Percentiles rank a stretch among this genome's conserved stretches.
These are phyloP conservation scores for Pichia sp. DNA, from an alignment of 1,139 yeast genomes.

Conservation along the genomic window DNA sequence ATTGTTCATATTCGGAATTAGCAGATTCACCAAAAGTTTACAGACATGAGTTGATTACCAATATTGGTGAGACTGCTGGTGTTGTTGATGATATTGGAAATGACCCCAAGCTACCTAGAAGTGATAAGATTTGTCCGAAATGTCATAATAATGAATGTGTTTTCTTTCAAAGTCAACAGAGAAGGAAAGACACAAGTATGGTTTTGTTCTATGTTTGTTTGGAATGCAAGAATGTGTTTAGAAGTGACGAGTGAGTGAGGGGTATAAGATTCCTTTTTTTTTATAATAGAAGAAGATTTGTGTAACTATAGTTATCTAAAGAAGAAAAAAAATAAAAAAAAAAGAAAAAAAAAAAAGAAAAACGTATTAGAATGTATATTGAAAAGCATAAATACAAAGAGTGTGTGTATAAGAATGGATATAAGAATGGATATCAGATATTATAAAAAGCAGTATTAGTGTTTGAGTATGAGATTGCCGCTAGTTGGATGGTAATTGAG, in stretches of 20 bases:
- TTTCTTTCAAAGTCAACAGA: constrained; percentile 93
- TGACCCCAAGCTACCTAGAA: constrained; percentile 93
- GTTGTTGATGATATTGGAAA: constrained; percentile 93
- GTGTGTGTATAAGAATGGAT: too few relatives aligned
- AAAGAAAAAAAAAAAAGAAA: neutral
- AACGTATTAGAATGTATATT: too few relatives aligned
- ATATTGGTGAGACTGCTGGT: constrained; percentile 93
- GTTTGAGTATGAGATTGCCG: neutral
- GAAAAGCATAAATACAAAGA: too few relatives aligned
- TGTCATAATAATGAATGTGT: constrained; percentile 89
- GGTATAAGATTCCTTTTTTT: neutral
- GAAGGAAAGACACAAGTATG: constrained; percentile 93
- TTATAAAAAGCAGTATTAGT: neutral
- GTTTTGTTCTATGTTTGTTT: constrained; percentile 88
- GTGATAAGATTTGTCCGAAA: constrained; percentile 86
- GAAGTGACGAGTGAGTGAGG: constrained; percentile 19
- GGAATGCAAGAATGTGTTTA: constrained; percentile 73
- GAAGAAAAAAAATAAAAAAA: neutral
- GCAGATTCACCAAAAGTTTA: constrained; percentile 88
- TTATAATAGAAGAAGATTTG: too few relatives aligned
- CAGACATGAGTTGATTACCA: constrained; percentile 86
- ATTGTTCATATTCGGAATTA: constrained; percentile 87
- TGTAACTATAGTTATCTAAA: neutral
- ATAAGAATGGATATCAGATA: too few relatives aligned
- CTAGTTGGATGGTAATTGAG: neutral